phyloP scores from a whole-genome alignment of 768 basidiomycete species.

The Polyporus arcularius region DNA sequence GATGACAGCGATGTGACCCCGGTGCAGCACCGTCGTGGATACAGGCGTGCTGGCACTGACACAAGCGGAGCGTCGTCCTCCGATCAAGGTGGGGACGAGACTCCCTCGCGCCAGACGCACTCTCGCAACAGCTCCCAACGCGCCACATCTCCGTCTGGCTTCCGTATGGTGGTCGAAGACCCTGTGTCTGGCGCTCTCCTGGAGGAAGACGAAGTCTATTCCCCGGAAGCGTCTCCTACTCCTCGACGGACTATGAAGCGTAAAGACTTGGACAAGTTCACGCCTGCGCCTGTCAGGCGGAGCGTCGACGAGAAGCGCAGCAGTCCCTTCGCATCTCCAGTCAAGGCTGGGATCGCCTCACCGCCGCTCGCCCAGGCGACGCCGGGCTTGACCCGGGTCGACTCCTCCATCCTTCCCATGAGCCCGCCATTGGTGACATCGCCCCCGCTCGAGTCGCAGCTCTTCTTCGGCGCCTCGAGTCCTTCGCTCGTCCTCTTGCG shows the following conservation, averaged over 20 bases:
- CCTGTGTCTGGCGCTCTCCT: constrained; percentile 24
- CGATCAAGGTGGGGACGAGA: constrained; percentile 13
- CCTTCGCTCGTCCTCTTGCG: constrained; percentile 14
- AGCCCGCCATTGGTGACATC: constrained; percentile 61
- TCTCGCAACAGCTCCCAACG: constrained; percentile 1
- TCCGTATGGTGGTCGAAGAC: constrained; percentile 44
- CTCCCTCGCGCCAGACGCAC: constrained; percentile 19
- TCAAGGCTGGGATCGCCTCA: constrained; percentile 5
- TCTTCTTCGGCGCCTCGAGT: constrained; percentile 46
- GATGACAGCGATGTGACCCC: neutral
- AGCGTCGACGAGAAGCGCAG: constrained; percentile 29
- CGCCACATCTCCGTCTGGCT: constrained; percentile 37
- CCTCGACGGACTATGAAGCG: constrained; percentile 7
- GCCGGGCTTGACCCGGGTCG: constrained; percentile 27
- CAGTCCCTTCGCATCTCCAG: constrained; percentile 24
- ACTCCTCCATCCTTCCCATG: constrained; percentile 47
- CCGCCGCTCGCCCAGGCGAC: neutral
- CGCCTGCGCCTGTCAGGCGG: constrained; percentile 39
- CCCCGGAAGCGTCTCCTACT: neutral
- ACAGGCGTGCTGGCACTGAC: constrained; percentile 14
- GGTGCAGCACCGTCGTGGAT: neutral
- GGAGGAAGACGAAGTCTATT: constrained; percentile 13
- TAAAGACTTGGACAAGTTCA: constrained; percentile 40
- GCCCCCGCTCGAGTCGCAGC: constrained; percentile 53
- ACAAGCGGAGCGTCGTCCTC: neutral